Base-by-base conservation (phyloP, 129 eudicot species). In the Tanacetum coccineum region DNA sequence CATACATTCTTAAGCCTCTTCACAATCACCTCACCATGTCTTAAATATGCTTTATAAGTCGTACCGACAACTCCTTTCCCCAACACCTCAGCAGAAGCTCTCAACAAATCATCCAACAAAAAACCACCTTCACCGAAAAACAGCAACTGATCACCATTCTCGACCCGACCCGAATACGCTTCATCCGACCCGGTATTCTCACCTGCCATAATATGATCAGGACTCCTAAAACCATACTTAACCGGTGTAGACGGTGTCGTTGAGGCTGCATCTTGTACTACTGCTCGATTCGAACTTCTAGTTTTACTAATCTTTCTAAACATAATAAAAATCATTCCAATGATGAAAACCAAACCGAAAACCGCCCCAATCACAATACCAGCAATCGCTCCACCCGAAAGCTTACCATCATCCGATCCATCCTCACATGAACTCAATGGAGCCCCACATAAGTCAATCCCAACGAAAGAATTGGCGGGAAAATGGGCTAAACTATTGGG, bases 281-380 rank as follows among this genome's bases (percentile, higher is more conserved):
- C 61, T 14, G 60, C 64, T 9, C 58, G 66, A 9, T 32, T 74
- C 12, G 59, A 14, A 17, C 54, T 72, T 51, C 62, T 51, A 36
- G 76, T 42, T 54, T 17, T 39, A 28, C 54, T 64, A 54, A 57
- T 64, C 15, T 39, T 85, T 68, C 74, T 81, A 58, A 76, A 76
- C 1, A 70, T 46, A 48, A 75, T 15, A 17, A 73, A 64, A 1
- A 74, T 22, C 3, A 60, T 0, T 0, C 66, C 51, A 10, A 78
- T 39, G 19, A 81, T 66, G 30, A 85, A 66, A 56, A 82, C 15
- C 39, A 70, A 60, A 15, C 79, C 86, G 13, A 74, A 0, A 11
- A 62, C 45, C 1, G 91, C 85, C 59, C 96, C 96, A 4, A 82
- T 50, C n/a, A 58, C 87, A 53, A 88, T 88, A 58, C 96, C 91